phyloP scores from a whole-genome alignment of 257 asterid genomes.

The Nicotiana attenuata region DNA sequence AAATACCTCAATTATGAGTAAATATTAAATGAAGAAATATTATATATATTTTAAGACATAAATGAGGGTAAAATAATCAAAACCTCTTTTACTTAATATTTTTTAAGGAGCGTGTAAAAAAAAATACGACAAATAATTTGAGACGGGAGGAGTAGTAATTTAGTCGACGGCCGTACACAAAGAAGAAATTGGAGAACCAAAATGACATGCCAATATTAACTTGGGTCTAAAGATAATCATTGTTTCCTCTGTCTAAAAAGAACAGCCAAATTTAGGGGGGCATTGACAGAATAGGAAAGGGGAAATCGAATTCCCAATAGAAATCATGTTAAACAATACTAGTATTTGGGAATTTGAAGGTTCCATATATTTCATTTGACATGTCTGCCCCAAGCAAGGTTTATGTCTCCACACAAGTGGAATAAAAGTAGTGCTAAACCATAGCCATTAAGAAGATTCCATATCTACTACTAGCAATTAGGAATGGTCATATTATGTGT shows the following conservation, averaged over 20 bases:
- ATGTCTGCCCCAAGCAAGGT: not conserved
- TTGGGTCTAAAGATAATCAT: too few species aligned
- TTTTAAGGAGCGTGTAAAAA: too few species aligned
- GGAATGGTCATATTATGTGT: constrained; percentile 2
- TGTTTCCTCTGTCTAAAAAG: not conserved
- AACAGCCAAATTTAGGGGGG: not conserved
- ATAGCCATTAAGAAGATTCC: not conserved
- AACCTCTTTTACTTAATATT: too few species aligned
- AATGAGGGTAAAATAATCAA: too few species aligned
- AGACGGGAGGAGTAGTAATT: too few species aligned
- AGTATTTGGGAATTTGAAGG: not conserved
- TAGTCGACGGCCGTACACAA: too few species aligned
- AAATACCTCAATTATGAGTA: too few species aligned
- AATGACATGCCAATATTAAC: too few species aligned
- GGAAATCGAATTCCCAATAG: not conserved
- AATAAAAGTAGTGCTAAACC: not conserved
- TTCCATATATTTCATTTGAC: not conserved
- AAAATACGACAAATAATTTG: too few species aligned
- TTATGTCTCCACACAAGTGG: not conserved
- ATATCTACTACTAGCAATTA: not conserved
- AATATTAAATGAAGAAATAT: too few species aligned
- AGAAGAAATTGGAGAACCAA: too few species aligned
- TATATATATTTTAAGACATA: too few species aligned
- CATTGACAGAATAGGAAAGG: not conserved
- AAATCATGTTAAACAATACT: not conserved